Evolutionary conservation across 2,329 filamentous ascomycete species (phyloP), one percentile per base, ranked within the genome.

Genomic region (Botrytis galanthina): DNA sequence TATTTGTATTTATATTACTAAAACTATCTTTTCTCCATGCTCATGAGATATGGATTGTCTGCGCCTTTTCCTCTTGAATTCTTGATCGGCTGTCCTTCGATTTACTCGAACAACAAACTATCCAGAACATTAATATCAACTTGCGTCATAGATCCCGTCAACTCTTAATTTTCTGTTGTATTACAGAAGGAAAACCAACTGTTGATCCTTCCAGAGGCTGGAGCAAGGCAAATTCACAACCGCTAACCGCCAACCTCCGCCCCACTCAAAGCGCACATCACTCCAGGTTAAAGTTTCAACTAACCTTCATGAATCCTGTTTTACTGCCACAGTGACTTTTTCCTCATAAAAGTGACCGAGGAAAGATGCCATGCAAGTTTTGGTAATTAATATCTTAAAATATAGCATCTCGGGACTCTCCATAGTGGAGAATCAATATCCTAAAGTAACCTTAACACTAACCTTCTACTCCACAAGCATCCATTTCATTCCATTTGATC

Each of bases 171-270:
- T 1, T 62, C 26, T n/a, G 9, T 26, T 39, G 16, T 16, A 16
- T 39, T 5, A 8, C 35, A 62, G 39, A 4, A 62, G 14, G 42
- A 5, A 39, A 62, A 4, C 60, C 60, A 62, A 42, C 37, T 7
- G 51, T 29, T 57, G 16, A 62, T 62, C 60, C 60, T 62, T 62
- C 26, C 26, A 62, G 60, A 62, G 60, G 35, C 60, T 42, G 60
- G 8, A 4, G 60, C 60, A n/a, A n/a, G 26, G 60, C 35, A 62
- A 62, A 39, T 18, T n/a, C 37, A 42, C 26, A 62, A 59, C 29
- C n/a, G 57, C 29, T 35, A 59, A 18, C 35, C 60, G 35, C 60
- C 60, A 61, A 61, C 35, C 22, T 37, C 10, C 22, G 60, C 26
- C 35, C 35, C 60, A 39, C 60, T 18, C 35, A 42, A 39, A 62